Base-by-base conservation (phyloP, 345 rosid species). In the Litchi chinensis region DNA sequence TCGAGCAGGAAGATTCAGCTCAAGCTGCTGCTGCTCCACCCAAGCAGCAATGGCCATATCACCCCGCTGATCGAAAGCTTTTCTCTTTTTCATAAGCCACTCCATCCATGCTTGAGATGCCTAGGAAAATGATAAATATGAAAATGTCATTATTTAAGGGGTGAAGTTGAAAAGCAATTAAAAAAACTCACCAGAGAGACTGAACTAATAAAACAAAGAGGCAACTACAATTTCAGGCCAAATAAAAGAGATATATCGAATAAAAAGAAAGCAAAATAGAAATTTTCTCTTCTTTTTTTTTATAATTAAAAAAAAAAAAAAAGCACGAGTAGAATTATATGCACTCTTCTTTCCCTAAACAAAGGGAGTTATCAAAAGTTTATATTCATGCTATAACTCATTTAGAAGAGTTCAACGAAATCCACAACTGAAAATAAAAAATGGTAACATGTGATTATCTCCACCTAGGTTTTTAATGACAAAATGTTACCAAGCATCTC, bases 71-170 rank as follows among this genome's bases (percentile, higher is more conserved):
- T 93, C 95, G 86, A 94, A 95, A 40, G 99, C 97, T 85, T 92
- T 95, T 76, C 97, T 86, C 79, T 90, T 95, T 79, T 92, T 95
- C 81, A 91, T 88, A 21, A 95, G 87, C 98, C 99, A 95, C 68
- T 95, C 95, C 94, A 90, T 93, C 98, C 99, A 93, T 73, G 98
- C 98, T 90, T 91, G 92, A 46, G 98, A 95, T 76, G 98, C 99
- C 98, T 95, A 85, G 44, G 71, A 77, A 72, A 77, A 65, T 40
- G 82, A 63, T 18, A 10, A 78, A 73, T 65, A 64, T 21, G 41
- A 74, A 65, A 80, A 79, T 65, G 24, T 11, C 46, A 65, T 67
- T 41, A 24, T 8, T 75, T 52, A n/a, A 48, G 4, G 46, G 66
- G 8, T 39, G 72, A 21, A n/a, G 60, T 57, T 77, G 64, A 65